These are phyloP conservation scores for Stachybotrys elegans DNA, from an alignment of 2,329 filamentous ascomycete genomes.

Conservation along the genomic window DNA sequence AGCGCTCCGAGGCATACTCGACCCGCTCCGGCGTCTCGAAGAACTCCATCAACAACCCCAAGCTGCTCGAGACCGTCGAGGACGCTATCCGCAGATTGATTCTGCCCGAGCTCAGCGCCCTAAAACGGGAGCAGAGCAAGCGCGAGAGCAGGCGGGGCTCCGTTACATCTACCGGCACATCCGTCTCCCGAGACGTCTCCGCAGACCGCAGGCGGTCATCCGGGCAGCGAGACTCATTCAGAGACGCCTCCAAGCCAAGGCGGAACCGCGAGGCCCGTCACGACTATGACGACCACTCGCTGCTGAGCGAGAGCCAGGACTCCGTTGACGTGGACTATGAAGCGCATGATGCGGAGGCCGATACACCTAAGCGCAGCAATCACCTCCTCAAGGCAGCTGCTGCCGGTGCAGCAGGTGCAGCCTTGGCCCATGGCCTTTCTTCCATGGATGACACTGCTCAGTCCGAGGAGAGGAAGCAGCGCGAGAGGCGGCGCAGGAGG, in stretches of 20 bases:
- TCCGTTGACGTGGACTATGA: slow-evolving; percentile 34
- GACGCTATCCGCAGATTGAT: slow-evolving; percentile 88
- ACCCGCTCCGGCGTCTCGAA: slow-evolving; percentile 47
- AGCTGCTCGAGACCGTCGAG: slow-evolving; percentile 84
- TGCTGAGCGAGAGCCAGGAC: slow-evolving; percentile 42
- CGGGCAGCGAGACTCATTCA: slow-evolving; percentile 48
- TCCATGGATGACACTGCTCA: slow-evolving; percentile 34
- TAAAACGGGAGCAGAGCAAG: slow-evolving; percentile 86
- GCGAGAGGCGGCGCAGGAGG: slow-evolving; percentile 45
- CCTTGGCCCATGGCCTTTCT: slow-evolving; percentile 24
- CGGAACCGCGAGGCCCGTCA: slow-evolving; percentile 51
- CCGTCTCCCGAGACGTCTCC: slow-evolving; percentile 49
- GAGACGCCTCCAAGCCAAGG: slow-evolving; percentile 44
- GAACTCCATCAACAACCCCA: slow-evolving; percentile 88
- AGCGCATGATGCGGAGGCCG: slow-evolving; percentile 29
- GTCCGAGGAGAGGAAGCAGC: slow-evolving; percentile 45
- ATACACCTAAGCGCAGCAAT: slow-evolving; percentile 40
- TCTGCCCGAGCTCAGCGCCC: slow-evolving; percentile 81
- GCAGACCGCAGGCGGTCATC: slow-evolving; percentile 58
- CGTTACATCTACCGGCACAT: slow-evolving; percentile 49
- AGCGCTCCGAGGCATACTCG: slow-evolving; percentile 53
- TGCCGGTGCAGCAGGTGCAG: slow-evolving; percentile 37
- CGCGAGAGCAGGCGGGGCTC: slow-evolving; percentile 67
- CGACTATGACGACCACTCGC: slow-evolving; percentile 45
- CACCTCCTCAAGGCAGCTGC: slow-evolving; percentile 41